phyloP scores from a whole-genome alignment of 139 green algal species.

The Micractinium sp. region DNA sequence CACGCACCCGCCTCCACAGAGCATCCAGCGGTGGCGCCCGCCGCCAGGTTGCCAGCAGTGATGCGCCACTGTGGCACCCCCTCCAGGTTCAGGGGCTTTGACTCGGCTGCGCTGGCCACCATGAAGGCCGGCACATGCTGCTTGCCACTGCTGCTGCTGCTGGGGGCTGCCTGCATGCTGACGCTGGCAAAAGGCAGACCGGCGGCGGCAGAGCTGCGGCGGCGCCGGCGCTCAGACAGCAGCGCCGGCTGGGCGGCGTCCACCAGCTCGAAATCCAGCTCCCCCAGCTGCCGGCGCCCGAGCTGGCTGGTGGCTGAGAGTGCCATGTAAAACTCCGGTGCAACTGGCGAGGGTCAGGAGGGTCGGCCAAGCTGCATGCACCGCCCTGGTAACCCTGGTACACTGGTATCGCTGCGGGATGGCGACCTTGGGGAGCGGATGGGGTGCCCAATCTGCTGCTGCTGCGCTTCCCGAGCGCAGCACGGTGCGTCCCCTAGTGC shows the following conservation, averaged over 20 bases:
- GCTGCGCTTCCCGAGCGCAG: too few species aligned
- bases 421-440: too few species aligned
- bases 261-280: conserved; percentile 35
- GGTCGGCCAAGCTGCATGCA: too few species aligned
- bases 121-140: conserved; percentile 28
- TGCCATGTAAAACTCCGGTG: too few species aligned
- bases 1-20: conserved; percentile 82
- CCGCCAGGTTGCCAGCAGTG: conserved; percentile 75
- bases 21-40: conserved; percentile 83
- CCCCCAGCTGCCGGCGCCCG: neutral
- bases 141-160: neutral
- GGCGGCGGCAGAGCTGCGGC: neutral
- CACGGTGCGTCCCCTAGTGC: too few species aligned
- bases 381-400: too few species aligned
- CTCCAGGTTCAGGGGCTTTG: neutral
- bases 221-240: neutral
- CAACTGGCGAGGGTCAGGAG: too few species aligned
- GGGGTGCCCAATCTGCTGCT: too few species aligned
- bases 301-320: too few species aligned
- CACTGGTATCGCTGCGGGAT: too few species aligned
- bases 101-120: conserved; percentile 34
- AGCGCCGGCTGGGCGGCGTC: neutral
- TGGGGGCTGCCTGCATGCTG: conserved; percentile 8
- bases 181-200: conserved; percentile 32
- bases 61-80: conserved; percentile 67